phyloP scores from a whole-genome alignment of 805 yeast genomes.

The Saturnispora quitensis region DNA sequence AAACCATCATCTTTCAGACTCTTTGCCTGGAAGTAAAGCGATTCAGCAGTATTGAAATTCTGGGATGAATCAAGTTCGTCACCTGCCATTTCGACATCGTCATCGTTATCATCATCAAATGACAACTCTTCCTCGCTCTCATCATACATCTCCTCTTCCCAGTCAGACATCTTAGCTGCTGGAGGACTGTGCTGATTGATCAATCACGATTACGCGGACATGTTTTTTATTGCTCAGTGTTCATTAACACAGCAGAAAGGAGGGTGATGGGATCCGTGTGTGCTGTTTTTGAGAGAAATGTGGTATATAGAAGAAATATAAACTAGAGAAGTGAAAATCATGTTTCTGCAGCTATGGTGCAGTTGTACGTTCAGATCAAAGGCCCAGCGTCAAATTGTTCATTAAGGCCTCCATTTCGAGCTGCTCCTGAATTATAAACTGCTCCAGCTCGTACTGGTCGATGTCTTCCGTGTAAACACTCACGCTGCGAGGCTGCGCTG shows the following conservation, averaged over 20 bases:
- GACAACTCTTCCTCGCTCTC: conserved; percentile 28
- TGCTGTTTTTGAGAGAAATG: not conserved
- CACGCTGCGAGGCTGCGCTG: not conserved
- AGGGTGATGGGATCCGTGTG: too few species aligned
- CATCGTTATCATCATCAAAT: conserved; percentile 24
- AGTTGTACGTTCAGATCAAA: conserved; percentile 7
- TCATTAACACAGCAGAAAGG: too few species aligned
- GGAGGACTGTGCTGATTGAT: not conserved
- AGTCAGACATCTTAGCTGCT: conserved; percentile 25
- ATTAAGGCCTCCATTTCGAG: conserved; percentile 25
- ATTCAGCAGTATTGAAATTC: conserved; percentile 14
- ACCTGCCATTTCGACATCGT: conserved; percentile 12
- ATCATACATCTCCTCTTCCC: conserved; percentile 31
- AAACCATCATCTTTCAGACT: conserved; percentile 27
- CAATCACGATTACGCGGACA: not conserved
- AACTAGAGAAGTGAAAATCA: not conserved
- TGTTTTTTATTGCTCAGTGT: not conserved
- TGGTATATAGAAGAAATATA: not conserved
- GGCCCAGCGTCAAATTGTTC: not conserved
- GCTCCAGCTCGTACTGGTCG: conserved; percentile 19
- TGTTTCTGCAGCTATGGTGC: not conserved
- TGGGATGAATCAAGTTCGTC: conserved; percentile 8
- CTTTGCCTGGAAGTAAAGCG: conserved; percentile 27
- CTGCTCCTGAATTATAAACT: conserved; percentile 20
- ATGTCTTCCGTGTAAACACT: not conserved